Evolutionary conservation across 345 rosid genomes (phyloP).

Genomic region (Boechera stricta): DNA sequence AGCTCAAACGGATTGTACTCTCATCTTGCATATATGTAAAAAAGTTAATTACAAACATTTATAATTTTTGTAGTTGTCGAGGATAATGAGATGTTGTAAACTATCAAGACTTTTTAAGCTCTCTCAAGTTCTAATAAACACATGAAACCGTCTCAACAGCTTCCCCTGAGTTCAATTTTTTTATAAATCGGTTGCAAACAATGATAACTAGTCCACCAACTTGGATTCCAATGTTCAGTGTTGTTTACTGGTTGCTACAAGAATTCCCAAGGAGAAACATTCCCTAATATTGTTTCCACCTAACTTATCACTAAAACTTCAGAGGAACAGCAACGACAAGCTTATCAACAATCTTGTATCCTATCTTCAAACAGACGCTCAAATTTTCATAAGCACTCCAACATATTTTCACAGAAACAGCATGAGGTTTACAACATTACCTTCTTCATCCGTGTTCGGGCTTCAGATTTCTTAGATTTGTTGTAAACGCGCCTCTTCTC

Average conservation of each 20-base stretch:
- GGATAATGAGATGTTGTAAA: slow-evolving; percentile 13
- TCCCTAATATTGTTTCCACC: background rate
- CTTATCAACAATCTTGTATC: slow-evolving; percentile 5
- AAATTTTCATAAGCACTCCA: background rate
- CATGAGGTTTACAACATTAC: slow-evolving; percentile 41
- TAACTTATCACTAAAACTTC: background rate
- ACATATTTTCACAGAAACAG: background rate
- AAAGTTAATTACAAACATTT: background rate
- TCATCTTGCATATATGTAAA: background rate
- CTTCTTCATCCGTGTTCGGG: slow-evolving; percentile 94
- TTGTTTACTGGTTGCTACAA: slow-evolving; percentile 17
- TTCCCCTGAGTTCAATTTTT: background rate
- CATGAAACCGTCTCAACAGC: background rate
- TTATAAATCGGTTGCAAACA: background rate
- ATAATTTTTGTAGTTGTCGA: background rate
- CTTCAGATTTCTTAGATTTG: slow-evolving; percentile 88
- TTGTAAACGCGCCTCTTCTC: slow-evolving; percentile 83
- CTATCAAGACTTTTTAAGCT: background rate
- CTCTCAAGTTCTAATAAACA: slow-evolving; percentile 2
- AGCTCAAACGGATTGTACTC: background rate
- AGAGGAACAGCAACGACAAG: slow-evolving; percentile 13
- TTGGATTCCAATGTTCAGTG: background rate
- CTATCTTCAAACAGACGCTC: background rate
- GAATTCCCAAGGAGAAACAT: slow-evolving; percentile 1
- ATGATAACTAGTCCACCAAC: slow-evolving; percentile 6